These are phyloP conservation scores for Lycium ferocissimum DNA, from an alignment of 257 asterid genomes.

Conservation along the genomic window DNA sequence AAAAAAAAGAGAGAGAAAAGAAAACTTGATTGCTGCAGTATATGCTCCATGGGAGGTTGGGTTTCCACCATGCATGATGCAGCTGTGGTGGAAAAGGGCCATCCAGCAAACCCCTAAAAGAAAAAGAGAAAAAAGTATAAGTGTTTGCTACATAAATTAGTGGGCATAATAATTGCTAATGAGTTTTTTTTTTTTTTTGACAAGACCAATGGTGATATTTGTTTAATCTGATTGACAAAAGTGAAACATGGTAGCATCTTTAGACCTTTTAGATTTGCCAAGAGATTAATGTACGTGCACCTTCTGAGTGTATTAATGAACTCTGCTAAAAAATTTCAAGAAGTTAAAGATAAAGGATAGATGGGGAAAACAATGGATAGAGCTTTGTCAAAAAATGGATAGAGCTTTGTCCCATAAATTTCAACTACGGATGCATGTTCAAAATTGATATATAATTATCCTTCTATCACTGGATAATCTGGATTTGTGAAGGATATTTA, in stretches of 20 bases:
- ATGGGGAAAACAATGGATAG: not conserved
- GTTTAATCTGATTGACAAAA: not conserved
- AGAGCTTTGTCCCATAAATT: constrained; percentile 6
- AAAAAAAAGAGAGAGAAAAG: too few relatives aligned
- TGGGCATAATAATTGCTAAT: too few relatives aligned
- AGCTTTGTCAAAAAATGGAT: not conserved
- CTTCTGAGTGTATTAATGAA: not conserved
- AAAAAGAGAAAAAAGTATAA: too few relatives aligned
- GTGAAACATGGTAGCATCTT: not conserved
- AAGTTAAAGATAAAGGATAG: not conserved
- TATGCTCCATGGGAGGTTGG: not conserved
- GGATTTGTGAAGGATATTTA: not conserved
- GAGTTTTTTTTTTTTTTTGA: not conserved
- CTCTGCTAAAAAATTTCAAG: not conserved
- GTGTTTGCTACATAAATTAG: not conserved
- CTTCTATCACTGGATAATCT: not conserved
- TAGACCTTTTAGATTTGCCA: not conserved
- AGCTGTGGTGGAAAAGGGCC: not conserved
- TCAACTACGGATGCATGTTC: not conserved
- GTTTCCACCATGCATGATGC: not conserved
- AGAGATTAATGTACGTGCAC: not conserved
- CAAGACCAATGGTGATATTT: not conserved
- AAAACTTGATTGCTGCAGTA: not conserved
- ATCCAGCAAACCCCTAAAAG: not conserved
- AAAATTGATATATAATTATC: not conserved